Evolutionary conservation across 164 flowering plant genomes (phyloP).

Genomic region (Vitis labrusca): DNA sequence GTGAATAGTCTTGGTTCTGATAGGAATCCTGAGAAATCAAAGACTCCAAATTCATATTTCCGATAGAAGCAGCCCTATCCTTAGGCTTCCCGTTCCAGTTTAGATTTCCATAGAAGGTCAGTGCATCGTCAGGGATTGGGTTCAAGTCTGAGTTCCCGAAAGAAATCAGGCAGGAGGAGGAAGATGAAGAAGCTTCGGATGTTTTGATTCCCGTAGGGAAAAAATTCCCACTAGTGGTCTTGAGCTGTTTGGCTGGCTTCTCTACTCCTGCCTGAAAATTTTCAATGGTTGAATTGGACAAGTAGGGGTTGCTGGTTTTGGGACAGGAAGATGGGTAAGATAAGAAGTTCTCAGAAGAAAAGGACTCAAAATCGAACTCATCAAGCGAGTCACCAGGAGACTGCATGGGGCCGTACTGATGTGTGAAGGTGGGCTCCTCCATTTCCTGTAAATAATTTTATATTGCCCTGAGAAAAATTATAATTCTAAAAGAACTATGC

Average conservation of each 20-base stretch:
- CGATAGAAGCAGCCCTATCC: not conserved
- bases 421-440: conserved; percentile 3
- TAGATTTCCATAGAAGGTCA: not conserved
- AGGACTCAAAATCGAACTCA: not conserved
- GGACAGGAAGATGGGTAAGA: not conserved
- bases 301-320: not conserved
- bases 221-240: conserved; percentile 14
- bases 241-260: conserved; percentile 10
- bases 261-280: too few species aligned
- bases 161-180: conserved; percentile 14
- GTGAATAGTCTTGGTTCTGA: not conserved
- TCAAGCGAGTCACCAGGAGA: not conserved
- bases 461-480: too few species aligned
- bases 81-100: conserved; percentile 6
- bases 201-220: not conserved
- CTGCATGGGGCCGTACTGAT: conserved; percentile 8
- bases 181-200: conserved; percentile 12
- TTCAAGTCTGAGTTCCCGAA: conserved; percentile 8
- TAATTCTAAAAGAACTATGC: too few species aligned
- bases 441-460: conserved; percentile 4
- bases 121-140: not conserved
- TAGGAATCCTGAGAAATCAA: not conserved
- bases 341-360: not conserved
- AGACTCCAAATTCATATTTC: conserved; percentile 1
- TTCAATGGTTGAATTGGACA: not conserved